Evolutionary conservation across 2,329 filamentous ascomycete species (phyloP), one percentile per base, ranked within the genome.

Genomic region (Xylaria sp.): DNA sequence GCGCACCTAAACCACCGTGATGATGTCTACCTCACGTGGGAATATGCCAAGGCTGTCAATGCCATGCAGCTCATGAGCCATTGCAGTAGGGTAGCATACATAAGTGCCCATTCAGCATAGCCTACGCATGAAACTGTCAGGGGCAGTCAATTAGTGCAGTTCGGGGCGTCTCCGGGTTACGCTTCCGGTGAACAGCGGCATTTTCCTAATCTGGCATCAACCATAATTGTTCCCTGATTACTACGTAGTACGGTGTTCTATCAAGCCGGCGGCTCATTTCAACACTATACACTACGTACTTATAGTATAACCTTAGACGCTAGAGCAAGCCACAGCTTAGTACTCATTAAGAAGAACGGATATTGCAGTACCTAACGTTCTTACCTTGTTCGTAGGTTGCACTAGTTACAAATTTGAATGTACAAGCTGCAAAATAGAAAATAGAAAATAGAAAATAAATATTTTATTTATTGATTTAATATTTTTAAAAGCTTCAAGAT

Each of bases 261-360:
- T 33, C 49, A 56, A 63, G 49, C 59, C 20, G 53, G 54, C 54
- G 53, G 36, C 53, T 63, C 26, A 23, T 40, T 26, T 33, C 20
- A 11, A 15, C 54, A 33, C 23, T 31, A 28, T 20, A n/a, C 54
- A 53, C 49, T 46, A 42, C 15, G 26, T 10, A 54, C 31, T 54
- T 54, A 20, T 7, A 26, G 49, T 46, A 42, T 56, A 44, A 38
- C 26, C 26, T 56, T 7, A 11, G 44, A 42, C 63, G 31, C 66
- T 68, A 68, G 60, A 56, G 20, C 23, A 61, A 68, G 66, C 57
- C 62, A 65, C 49, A n/a, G 38, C 48, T 59, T 65, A 42, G 60
- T 48, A 56, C 54, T 64, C 48, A 40, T 49, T 23, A 56, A 66
- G 40, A 28, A n/a, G 26, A n/a, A 49, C 26, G 54, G 59, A 49